A percentile compares a stretch with the other conserved stretches of the same genome.
Conservation (phyloP, 345 rosid species). For the Salix caprea region DNA sequence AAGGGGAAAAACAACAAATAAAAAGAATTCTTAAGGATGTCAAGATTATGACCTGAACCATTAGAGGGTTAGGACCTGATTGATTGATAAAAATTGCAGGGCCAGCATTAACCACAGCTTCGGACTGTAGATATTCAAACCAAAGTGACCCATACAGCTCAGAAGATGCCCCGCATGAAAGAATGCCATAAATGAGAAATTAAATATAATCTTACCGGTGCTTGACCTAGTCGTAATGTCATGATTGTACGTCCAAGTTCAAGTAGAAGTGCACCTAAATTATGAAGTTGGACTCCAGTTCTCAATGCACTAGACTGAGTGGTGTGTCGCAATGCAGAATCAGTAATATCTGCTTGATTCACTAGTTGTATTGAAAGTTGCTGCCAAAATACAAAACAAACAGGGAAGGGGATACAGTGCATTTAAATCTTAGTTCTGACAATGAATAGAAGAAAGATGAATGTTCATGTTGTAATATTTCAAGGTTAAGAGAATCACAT, state of each 20-base stretch:
- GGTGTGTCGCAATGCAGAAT: slow-evolving; percentile 30
- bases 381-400: slow-evolving; percentile 34
- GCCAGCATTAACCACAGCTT: slow-evolving; percentile 74
- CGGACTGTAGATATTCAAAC: slow-evolving; percentile 47
- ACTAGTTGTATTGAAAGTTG: slow-evolving; percentile 51
- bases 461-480: not conserved
- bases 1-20: not conserved
- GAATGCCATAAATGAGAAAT: not conserved
- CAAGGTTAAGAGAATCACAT: not conserved
- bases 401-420: not conserved
- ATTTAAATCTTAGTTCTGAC: not conserved
- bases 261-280: slow-evolving; percentile 66
- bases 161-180: not conserved
- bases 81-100: slow-evolving; percentile 70
- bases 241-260: slow-evolving; percentile 77
- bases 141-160: slow-evolving; percentile 4
- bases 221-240: slow-evolving; percentile 69
- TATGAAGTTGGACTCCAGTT: slow-evolving; percentile 45
- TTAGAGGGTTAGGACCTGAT: slow-evolving; percentile 69
- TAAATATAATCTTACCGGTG: slow-evolving; percentile 42
- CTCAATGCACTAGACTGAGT: slow-evolving; percentile 48
- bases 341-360: slow-evolving; percentile 47
- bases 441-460: slow-evolving; percentile 8
- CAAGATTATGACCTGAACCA: slow-evolving; percentile 60
- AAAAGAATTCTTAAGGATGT: not conserved